Percentiles rank a stretch among this genome's conserved stretches.
phyloP scores from a whole-genome alignment of 371 early-diverging fungal species.

The Chytridium lagenaria region DNA sequence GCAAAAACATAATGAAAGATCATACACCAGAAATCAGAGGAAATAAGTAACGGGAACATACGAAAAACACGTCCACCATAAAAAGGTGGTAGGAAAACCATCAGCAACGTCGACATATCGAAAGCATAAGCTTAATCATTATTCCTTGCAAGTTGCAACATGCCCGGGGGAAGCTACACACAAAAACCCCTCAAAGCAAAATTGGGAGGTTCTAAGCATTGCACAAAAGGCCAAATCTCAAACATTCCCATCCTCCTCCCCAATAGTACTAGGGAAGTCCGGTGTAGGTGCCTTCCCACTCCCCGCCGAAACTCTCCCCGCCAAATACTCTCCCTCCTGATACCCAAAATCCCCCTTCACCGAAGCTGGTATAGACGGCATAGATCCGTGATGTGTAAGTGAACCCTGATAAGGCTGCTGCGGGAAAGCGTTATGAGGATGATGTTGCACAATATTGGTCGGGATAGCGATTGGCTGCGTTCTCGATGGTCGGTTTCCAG shows the following conservation, averaged over 20 bases:
- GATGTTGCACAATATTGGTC: neutral
- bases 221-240: too few species aligned
- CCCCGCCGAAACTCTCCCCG: too few species aligned
- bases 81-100: too few species aligned
- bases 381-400: conserved; percentile 3
- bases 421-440: neutral
- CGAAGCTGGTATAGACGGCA: neutral
- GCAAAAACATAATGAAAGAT: neutral
- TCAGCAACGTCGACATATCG: too few species aligned
- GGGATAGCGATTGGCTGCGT: conserved; percentile 2
- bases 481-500: neutral
- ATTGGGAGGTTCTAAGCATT: too few species aligned
- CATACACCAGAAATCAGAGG: neutral
- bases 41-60: too few species aligned
- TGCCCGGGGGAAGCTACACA: too few species aligned
- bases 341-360: neutral
- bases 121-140: too few species aligned
- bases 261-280: neutral
- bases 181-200: too few species aligned
- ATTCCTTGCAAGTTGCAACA: too few species aligned
- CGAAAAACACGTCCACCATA: too few species aligned
- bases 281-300: neutral
- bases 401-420: neutral
- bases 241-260: neutral
- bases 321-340: neutral